Conservation (phyloP, 495 filamentous ascomycete genomes). For the Ramalina peruviana region DNA sequence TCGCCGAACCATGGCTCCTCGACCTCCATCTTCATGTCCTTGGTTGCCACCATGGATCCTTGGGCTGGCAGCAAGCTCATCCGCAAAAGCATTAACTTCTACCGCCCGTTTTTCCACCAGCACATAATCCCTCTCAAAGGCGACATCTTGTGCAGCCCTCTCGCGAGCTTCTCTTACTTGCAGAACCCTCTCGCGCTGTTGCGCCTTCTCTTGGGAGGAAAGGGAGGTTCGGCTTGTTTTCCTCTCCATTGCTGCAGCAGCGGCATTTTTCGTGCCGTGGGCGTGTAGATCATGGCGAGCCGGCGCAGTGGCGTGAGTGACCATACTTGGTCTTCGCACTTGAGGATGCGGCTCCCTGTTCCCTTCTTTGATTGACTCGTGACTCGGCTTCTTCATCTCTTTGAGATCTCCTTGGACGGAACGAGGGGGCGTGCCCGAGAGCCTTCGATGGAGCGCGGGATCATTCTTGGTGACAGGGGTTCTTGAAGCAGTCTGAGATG, state of each 20-base stretch:
- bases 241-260: slow-evolving; percentile 32
- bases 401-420: slow-evolving; percentile 25
- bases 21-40: slow-evolving; percentile 21
- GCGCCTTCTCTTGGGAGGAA: slow-evolving; percentile 29
- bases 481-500: slow-evolving; percentile 3
- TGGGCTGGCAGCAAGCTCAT: slow-evolving; percentile 75
- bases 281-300: slow-evolving; percentile 38
- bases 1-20: slow-evolving; percentile 47
- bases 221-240: slow-evolving; percentile 34
- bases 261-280: slow-evolving; percentile 13
- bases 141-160: slow-evolving; percentile 70
- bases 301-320: slow-evolving; percentile 46
- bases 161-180: slow-evolving; percentile 48
- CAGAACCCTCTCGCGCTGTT: slow-evolving; percentile 19
- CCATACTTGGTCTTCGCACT: slow-evolving; percentile 27
- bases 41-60: slow-evolving; percentile 33
- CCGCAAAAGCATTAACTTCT: slow-evolving; percentile 92
- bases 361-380: slow-evolving; percentile 15
- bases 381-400: slow-evolving; percentile 25
- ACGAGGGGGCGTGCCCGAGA: slow-evolving; percentile 26
- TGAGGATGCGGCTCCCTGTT: slow-evolving; percentile 16
- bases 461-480: slow-evolving; percentile 15
- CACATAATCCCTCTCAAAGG: slow-evolving; percentile 87
- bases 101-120: slow-evolving; percentile 88
- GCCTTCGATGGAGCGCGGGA: slow-evolving; percentile 16